Conservation (phyloP, 345 rosid species). For the Syzygium oleosum region DNA sequence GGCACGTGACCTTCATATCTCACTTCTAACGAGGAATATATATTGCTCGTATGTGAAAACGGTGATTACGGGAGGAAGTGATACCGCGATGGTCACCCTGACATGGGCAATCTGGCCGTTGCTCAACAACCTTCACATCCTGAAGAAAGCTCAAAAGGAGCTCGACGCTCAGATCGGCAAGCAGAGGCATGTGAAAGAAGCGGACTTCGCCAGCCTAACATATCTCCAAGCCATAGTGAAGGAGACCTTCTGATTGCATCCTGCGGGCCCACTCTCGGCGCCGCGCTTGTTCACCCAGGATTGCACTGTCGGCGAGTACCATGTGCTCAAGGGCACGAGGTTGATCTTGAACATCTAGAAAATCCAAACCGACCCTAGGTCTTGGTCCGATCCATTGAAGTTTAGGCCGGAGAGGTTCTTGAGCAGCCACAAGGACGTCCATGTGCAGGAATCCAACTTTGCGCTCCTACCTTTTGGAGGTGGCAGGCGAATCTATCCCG, state of each 20-base stretch:
- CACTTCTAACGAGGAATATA: not conserved
- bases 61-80: not conserved
- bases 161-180: not conserved
- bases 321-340: constrained; percentile 15
- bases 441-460: constrained; percentile 20
- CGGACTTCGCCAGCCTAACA: constrained; percentile 14
- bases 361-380: constrained; percentile 14
- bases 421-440: constrained; percentile 9
- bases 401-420: constrained; percentile 34
- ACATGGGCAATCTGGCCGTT: constrained; percentile 2
- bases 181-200: not conserved
- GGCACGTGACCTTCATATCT: not conserved
- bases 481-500: constrained; percentile 30
- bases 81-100: not conserved
- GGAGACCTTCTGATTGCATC: constrained; percentile 22
- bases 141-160: constrained; percentile 5
- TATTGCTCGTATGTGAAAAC: not conserved
- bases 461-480: constrained; percentile 27
- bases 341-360: constrained; percentile 18
- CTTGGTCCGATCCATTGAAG: constrained; percentile 24
- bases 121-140: constrained; percentile 1
- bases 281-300: constrained; percentile 13
- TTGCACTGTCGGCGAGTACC: constrained; percentile 14
- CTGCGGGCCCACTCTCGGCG: constrained; percentile 15
- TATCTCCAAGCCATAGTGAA: constrained; percentile 29